Evolutionary conservation across 139 green algal genomes (phyloP).

Genomic region (Yamagishiella unicocca): DNA sequence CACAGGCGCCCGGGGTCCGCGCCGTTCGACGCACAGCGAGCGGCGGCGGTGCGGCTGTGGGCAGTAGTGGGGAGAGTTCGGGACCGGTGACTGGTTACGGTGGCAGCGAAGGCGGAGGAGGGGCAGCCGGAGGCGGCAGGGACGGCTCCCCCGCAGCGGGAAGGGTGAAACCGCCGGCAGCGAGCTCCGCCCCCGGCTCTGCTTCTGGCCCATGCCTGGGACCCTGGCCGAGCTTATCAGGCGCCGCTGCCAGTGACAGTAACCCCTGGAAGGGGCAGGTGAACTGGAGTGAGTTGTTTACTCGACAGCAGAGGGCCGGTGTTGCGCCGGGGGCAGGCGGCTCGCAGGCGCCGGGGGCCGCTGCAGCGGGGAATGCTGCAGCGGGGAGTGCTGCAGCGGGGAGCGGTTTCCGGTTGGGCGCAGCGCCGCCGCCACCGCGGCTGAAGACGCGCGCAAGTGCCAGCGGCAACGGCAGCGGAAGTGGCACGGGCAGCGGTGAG

Average conservation of each 20-base stretch:
- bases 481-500: not conserved
- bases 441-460: not conserved
- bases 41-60: not conserved
- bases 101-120: not conserved
- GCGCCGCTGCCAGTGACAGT: not conserved
- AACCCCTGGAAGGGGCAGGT: constrained; percentile 14
- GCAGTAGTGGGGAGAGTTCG: not conserved
- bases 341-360: not conserved
- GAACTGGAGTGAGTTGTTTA: constrained; percentile 34
- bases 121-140: not conserved
- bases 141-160: too few relatives aligned
- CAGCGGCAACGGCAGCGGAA: not conserved
- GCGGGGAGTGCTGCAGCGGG: not conserved
- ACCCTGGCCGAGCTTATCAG: too few relatives aligned
- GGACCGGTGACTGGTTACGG: not conserved
- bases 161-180: too few relatives aligned
- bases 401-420: constrained; percentile 1
- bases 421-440: not conserved
- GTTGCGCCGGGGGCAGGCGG: not conserved
- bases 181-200: too few relatives aligned
- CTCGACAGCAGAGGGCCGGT: not conserved
- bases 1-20: too few relatives aligned
- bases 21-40: not conserved
- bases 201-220: too few relatives aligned
- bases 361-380: not conserved